phyloP scores from a whole-genome alignment of 1,139 yeast species.

The Saccharomycopsis hybrid region DNA sequence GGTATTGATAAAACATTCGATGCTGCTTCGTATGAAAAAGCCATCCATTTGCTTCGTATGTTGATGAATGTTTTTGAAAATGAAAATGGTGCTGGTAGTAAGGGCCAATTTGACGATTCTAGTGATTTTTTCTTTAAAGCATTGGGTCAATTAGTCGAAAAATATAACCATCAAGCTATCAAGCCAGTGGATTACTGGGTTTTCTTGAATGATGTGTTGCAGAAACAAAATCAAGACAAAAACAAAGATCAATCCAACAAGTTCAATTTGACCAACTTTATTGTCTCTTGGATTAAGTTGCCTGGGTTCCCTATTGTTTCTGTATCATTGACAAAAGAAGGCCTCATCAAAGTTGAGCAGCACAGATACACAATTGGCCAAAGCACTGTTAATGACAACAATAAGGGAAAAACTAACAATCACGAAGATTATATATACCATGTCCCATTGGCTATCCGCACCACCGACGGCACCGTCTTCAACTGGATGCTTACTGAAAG shows the following conservation, averaged over 20 bases:
- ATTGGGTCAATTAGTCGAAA: conserved; percentile 38
- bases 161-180: conserved; percentile 34
- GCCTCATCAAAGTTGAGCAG: conserved; percentile 36
- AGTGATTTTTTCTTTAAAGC: conserved; percentile 31
- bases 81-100: conserved; percentile 21
- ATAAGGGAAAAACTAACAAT: conserved; percentile 25
- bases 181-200: conserved; percentile 57
- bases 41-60: conserved; percentile 54
- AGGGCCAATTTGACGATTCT: conserved; percentile 24
- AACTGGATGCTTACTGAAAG: conserved; percentile 38
- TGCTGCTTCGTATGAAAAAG: conserved; percentile 55
- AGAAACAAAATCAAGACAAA: conserved; percentile 31
- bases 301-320: conserved; percentile 53
- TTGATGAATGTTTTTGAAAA: conserved; percentile 40
- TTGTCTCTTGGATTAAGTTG: conserved; percentile 53
- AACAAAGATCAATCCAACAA: conserved; percentile 21
- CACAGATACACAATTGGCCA: conserved; percentile 37
- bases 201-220: conserved; percentile 30
- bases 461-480: conserved; percentile 29
- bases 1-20: conserved; percentile 45
- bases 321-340: conserved; percentile 31
- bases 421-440: conserved; percentile 42
- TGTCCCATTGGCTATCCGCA: conserved; percentile 44
- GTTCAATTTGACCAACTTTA: conserved; percentile 36
- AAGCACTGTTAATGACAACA: conserved; percentile 23